Percentiles rank a stretch among this genome's conserved stretches.
phyloP scores from a whole-genome alignment of 352 stramenopile species.

The Phytophthora ramorum region DNA sequence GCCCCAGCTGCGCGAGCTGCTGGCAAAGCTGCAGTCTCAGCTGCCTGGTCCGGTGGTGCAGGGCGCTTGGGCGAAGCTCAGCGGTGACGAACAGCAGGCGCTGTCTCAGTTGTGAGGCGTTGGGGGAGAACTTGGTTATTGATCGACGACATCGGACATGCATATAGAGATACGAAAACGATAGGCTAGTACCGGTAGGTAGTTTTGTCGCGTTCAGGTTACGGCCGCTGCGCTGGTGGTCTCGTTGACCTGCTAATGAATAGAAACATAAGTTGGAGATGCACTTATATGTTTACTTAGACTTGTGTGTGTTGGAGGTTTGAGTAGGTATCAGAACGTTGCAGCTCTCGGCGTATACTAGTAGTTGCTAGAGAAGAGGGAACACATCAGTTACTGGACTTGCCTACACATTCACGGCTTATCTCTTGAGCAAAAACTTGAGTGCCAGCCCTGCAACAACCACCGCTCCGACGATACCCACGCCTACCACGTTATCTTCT shows the following conservation, averaged over 20 bases:
- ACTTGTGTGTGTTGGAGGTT: too few species aligned
- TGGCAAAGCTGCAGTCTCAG: slow-evolving; percentile 76
- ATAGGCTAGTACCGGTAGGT: slow-evolving; percentile 33
- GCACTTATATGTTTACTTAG: not conserved
- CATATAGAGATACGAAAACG: slow-evolving; percentile 38
- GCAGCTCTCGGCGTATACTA: not conserved
- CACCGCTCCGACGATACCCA: slow-evolving; percentile 74
- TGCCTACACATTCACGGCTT: slow-evolving; percentile 30
- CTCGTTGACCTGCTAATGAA: slow-evolving; percentile 28
- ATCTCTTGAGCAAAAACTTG: slow-evolving; percentile 78
- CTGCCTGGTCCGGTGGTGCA: slow-evolving; percentile 68
- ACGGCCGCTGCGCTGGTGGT: not conserved
- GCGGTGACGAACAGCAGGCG: slow-evolving; percentile 71
- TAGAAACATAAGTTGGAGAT: slow-evolving; percentile 26
- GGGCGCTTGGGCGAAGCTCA: slow-evolving; percentile 73
- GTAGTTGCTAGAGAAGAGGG: not conserved
- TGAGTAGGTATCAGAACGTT: not conserved
- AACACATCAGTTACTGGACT: slow-evolving; percentile 17
- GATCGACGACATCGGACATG: slow-evolving; percentile 35
- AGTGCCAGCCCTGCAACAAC: slow-evolving; percentile 77
- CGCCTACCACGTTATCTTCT: slow-evolving; percentile 70
- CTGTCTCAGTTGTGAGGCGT: slow-evolving; percentile 64
- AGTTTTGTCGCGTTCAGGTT: slow-evolving; percentile 34
- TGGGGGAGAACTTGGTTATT: slow-evolving; percentile 26
- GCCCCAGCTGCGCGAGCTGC: slow-evolving; percentile 59